Evolutionary conservation across 306 rosid genomes (phyloP), one percentile per base, ranked within the genome.

Genomic region (Psophocarpus tetragonolobus): DNA sequence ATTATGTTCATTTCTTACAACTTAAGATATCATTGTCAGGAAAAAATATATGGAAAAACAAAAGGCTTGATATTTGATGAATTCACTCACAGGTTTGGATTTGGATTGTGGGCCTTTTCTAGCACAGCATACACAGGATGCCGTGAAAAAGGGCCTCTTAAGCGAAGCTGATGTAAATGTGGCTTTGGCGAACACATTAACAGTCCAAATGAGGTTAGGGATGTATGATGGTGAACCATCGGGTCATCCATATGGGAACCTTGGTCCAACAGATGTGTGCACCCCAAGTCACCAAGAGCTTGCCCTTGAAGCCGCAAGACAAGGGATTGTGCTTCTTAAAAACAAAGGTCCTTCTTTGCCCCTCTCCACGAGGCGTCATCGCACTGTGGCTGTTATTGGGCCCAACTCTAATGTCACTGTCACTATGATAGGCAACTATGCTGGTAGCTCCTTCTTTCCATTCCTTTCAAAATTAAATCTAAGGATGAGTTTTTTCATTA

Each of bases 401-500:
- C 98, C 98, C 39, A 93, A 93, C 44, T 89, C 98, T 8, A 88
- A 87, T 32, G 98, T 48, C 56, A 91, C 88, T 4, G 68, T 85
- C 26, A 87, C 97, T 12, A 93, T 93, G 98, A 87, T 93, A 0
- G 98, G 97, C 5, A 93, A 93, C 84, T 91, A 93, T 61, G 98
- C 97, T 1, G 94, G 97, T 90, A 33, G 11, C 11, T 0, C 68
- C 35, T 13, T 44, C 13, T 61, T 61, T 41, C 23, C 50, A 21
- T 10, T 3, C 33, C 62, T 26, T 27, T 21, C 6, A 18, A 53
- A 53, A 20, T 0, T 13, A 0, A 8, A 4, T 1, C 6, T 54
- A 9, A 10, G n/a, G n/a, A n/a, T n/a, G n/a, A n/a, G n/a, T n/a
- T n/a, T n/a, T n/a, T n/a, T n/a, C n/a, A n/a, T n/a, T n/a, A n/a